Base-by-base conservation (phyloP, 306 rosid genomes). In the Cicer arietinum region DNA sequence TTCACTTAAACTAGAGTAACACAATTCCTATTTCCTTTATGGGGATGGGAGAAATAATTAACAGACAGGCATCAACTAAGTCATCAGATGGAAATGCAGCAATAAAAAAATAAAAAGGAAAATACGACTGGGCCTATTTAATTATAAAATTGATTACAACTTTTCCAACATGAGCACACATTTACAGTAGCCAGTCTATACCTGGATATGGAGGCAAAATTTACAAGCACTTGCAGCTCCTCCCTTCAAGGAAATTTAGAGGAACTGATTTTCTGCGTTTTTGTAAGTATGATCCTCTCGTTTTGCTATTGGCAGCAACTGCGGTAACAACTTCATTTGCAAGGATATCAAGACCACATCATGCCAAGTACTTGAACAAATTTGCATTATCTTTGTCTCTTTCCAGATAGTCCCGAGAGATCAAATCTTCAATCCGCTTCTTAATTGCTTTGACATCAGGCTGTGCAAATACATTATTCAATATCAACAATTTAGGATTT, bases 341-440 rank as follows among this genome's bases (percentile, higher is more conserved):
- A 66, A 53, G 69, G 46, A 70, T 73, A 13, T 76, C 82, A 58
- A 50, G 47, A 56, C 59, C 79, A 48, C 72, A 80, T 93, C 89
- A 93, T 5, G 98, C 98, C 90, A 93, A 77, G 85, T 93, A 93
- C 86, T 79, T 91, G 81, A 88, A 93, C 83, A 85, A 65, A 83
- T 89, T 93, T 1, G 91, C 92, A 78, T 91, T 89, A 60, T 91
- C 97, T 75, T 87, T 93, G 90, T 93, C 98, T 87, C 98, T 85
- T 82, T 93, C 98, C 62, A 93, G 73, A 82, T 93, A 93, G 89
- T 93, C 98, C 79, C 96, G 90, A 46, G 98, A 89, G 85, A 93
- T 93, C 75, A 93, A 87, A 77, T 93, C 98, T 82, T 93, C 98
- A 40, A 93, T 93, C 53, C 98, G 84, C 86, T 93, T 93, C 79